Percentiles rank a stretch among this genome's conserved stretches.
These are phyloP conservation scores for Alternaria atra DNA, from an alignment of 2,329 filamentous ascomycete genomes.

Conservation along the genomic window DNA sequence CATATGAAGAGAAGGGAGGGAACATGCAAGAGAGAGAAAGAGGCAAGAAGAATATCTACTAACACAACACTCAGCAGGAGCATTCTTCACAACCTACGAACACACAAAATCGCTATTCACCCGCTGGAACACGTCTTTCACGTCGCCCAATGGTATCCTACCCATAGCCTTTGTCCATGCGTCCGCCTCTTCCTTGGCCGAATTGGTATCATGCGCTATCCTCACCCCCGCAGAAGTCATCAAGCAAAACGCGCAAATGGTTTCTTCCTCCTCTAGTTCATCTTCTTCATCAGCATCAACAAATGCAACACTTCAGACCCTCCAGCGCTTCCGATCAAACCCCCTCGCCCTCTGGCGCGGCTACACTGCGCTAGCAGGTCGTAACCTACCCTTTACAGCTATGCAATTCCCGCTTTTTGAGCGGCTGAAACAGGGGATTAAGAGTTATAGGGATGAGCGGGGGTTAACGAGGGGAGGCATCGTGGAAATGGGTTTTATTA, in stretches of 20 bases:
- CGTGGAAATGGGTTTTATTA: conserved; percentile 74
- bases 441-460: conserved; percentile 53
- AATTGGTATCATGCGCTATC: conserved; percentile 85
- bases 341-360: conserved; percentile 70
- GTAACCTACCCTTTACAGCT: conserved; percentile 87
- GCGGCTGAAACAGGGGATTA: conserved; percentile 66
- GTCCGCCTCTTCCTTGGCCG: conserved; percentile 76
- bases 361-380: conserved; percentile 80
- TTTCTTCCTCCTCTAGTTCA: conserved; percentile 51
- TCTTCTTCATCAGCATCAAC: conserved; percentile 34
- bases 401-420: conserved; percentile 91
- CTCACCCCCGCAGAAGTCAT: conserved; percentile 89
- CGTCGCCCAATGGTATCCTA: conserved; percentile 53
- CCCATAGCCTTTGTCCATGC: conserved; percentile 77
- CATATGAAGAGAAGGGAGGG: not conserved
- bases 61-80: conserved; percentile 65
- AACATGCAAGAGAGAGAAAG: not conserved
- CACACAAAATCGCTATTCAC: conserved; percentile 72
- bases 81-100: conserved; percentile 93
- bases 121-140: conserved; percentile 51
- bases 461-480: conserved; percentile 56
- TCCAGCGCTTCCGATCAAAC: conserved; percentile 64
- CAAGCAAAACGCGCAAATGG: conserved; percentile 93
- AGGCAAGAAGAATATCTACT: not conserved
- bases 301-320: conserved; percentile 65